Conservation (phyloP, 352 stramenopile species). For the Phytophthora pinifolia region DNA sequence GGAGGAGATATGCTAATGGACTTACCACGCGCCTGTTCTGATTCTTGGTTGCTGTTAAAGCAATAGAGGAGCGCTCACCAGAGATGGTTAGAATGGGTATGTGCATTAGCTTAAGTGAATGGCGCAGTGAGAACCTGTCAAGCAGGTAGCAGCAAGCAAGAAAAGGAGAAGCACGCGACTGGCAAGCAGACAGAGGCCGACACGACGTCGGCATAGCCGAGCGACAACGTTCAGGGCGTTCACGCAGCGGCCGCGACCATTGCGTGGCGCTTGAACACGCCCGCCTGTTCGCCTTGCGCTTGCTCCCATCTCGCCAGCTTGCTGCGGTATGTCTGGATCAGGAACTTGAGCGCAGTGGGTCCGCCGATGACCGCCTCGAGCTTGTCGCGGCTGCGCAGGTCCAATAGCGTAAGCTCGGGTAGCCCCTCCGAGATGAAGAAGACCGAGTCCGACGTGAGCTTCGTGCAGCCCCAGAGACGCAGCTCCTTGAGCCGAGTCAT, state of each 20-base stretch:
- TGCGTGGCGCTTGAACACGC: constrained; percentile 70
- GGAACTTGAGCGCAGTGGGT: constrained; percentile 68
- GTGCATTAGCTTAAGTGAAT: constrained; percentile 19
- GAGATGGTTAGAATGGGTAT: constrained; percentile 4
- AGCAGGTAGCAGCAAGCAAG: constrained; percentile 16
- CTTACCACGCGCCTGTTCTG: not conserved
- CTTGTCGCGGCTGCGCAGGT: constrained; percentile 78
- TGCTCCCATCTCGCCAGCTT: constrained; percentile 74
- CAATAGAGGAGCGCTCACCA: constrained; percentile 12
- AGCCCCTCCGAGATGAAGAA: constrained; percentile 68
- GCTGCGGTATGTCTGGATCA: constrained; percentile 75
- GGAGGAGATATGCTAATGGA: constrained; percentile 34
- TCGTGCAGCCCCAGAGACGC: constrained; percentile 80
- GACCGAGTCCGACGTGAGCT: constrained; percentile 74
- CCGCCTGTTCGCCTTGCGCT: constrained; percentile 53
- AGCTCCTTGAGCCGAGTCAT: constrained; percentile 67
- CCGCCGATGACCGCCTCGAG: constrained; percentile 79
- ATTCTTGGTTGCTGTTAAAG: constrained; percentile 5
- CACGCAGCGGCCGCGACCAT: constrained; percentile 61
- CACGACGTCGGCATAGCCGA: constrained; percentile 13
- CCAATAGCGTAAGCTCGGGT: constrained; percentile 62
- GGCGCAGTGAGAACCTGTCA: constrained; percentile 2
- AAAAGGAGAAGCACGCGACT: constrained; percentile 10
- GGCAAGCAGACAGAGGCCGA: constrained; percentile 5
- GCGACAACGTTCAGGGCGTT: constrained; percentile 17